phyloP scores from a whole-genome alignment of 2,329 filamentous ascomycete species.

The Cladosporium sp. region DNA sequence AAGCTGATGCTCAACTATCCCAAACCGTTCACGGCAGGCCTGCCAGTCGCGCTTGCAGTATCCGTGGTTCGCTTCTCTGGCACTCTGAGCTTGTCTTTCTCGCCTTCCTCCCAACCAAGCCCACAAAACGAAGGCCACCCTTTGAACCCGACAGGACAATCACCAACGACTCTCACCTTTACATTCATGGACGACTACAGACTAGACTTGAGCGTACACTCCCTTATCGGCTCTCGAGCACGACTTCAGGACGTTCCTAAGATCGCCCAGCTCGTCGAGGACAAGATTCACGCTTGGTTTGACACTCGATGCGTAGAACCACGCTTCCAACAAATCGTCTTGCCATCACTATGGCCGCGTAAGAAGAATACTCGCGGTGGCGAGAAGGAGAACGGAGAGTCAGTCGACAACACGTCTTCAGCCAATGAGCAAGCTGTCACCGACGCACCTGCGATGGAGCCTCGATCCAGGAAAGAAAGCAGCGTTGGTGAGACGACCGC shows the following conservation, averaged over 20 bases:
- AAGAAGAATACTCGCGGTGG: slow-evolving; percentile 78
- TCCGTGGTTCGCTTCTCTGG: slow-evolving; percentile 92
- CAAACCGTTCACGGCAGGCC: slow-evolving; percentile 77
- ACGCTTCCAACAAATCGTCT: slow-evolving; percentile 78
- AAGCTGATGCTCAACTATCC: slow-evolving; percentile 93
- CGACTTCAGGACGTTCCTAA: slow-evolving; percentile 82
- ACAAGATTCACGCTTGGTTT: slow-evolving; percentile 78
- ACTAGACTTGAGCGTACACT: slow-evolving; percentile 75
- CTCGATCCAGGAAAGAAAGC: slow-evolving; percentile 16
- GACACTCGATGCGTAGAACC: slow-evolving; percentile 83
- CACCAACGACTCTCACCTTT: slow-evolving; percentile 79
- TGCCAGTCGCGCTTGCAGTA: slow-evolving; percentile 88
- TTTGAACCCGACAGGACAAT: slow-evolving; percentile 39
- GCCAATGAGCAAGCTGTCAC: slow-evolving; percentile 14
- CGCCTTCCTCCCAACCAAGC: slow-evolving; percentile 55
- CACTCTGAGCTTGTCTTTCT: slow-evolving; percentile 88
- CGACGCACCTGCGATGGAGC: slow-evolving; percentile 15
- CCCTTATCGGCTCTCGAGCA: slow-evolving; percentile 73
- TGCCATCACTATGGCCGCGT: slow-evolving; percentile 77
- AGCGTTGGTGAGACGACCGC: slow-evolving; percentile 24
- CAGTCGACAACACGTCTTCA: slow-evolving; percentile 1
- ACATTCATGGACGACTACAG: slow-evolving; percentile 88
- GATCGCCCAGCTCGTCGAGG: slow-evolving; percentile 78
- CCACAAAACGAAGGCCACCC: slow-evolving; percentile 33
- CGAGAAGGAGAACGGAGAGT: slow-evolving; percentile 38